These are phyloP conservation scores for Trichoderma erinaceum DNA, from an alignment of 495 filamentous ascomycete genomes.

Conservation along the genomic window DNA sequence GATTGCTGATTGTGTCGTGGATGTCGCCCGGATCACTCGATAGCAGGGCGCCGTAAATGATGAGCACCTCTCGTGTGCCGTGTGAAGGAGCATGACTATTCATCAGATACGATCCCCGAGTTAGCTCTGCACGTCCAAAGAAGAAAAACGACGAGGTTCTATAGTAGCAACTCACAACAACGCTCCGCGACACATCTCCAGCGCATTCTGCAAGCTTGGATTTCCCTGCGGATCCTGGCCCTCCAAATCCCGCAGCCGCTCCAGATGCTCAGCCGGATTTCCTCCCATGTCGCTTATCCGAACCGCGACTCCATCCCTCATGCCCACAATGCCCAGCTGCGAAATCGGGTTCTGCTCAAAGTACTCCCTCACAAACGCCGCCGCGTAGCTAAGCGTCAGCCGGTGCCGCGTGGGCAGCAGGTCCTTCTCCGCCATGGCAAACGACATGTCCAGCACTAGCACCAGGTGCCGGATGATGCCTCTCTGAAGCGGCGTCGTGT, in stretches of 20 bases:
- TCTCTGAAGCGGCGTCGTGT: conserved; percentile 90
- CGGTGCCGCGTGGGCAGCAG: conserved; percentile 80
- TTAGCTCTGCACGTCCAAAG: conserved; percentile 19
- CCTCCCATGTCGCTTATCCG: conserved; percentile 84
- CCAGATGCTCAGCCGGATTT: conserved; percentile 83
- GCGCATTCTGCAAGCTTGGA: conserved; percentile 87
- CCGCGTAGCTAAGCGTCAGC: conserved; percentile 73
- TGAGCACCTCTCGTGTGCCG: conserved; percentile 84
- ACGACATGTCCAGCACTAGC: conserved; percentile 85
- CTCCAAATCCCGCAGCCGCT: conserved; percentile 59
- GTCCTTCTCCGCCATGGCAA: conserved; percentile 93
- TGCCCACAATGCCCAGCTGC: conserved; percentile 82
- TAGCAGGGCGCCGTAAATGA: conserved; percentile 85
- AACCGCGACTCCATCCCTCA: conserved; percentile 83
- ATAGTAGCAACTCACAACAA: conserved; percentile 59
- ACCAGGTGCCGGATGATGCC: conserved; percentile 95
- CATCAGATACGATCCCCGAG: conserved; percentile 1
- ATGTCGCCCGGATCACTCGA: conserved; percentile 93
- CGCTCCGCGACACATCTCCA: conserved; percentile 87
- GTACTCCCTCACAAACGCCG: conserved; percentile 85
- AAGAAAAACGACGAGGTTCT: not conserved
- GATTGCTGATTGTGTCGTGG: conserved; percentile 72
- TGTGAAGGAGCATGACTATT: conserved; percentile 81
- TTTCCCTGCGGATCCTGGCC: conserved; percentile 78
- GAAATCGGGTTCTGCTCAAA: conserved; percentile 99